phyloP scores from a whole-genome alignment of 257 asterid species.

The Petunia axillaris region DNA sequence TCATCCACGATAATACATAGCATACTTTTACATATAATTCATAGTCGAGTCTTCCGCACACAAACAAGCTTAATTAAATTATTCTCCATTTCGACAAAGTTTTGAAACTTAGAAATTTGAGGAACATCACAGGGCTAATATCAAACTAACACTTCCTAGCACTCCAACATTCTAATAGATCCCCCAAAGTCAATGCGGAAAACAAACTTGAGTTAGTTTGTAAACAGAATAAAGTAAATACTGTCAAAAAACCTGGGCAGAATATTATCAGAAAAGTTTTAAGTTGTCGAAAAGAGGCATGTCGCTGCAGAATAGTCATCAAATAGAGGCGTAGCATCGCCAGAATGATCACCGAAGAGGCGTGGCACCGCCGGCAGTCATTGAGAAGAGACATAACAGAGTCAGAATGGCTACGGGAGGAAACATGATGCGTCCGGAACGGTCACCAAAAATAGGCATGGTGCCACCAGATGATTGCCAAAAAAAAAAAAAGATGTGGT shows the following conservation, averaged over 20 bases:
- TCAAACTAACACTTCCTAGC: neutral
- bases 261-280: neutral
- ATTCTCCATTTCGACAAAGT: too few relatives aligned
- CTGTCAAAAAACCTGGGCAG: neutral
- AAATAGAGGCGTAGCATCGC: neutral
- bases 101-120: too few relatives aligned
- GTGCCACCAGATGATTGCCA: neutral
- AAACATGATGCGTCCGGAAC: neutral
- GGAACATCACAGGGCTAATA: neutral
- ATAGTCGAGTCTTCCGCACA: too few relatives aligned
- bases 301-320: neutral
- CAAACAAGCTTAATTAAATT: too few relatives aligned
- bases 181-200: neutral
- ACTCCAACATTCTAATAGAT: neutral
- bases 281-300: neutral
- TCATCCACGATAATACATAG: too few relatives aligned
- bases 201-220: neutral
- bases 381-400: neutral
- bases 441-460: neutral
- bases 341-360: neutral
- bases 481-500: neutral
- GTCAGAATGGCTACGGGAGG: neutral
- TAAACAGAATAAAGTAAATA: neutral
- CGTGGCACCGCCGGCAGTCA: neutral
- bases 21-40: too few relatives aligned